Evolutionary conservation across 1,284 basidiomycete genomes (phyloP).

Genomic region (Microbotryum saponariae): DNA sequence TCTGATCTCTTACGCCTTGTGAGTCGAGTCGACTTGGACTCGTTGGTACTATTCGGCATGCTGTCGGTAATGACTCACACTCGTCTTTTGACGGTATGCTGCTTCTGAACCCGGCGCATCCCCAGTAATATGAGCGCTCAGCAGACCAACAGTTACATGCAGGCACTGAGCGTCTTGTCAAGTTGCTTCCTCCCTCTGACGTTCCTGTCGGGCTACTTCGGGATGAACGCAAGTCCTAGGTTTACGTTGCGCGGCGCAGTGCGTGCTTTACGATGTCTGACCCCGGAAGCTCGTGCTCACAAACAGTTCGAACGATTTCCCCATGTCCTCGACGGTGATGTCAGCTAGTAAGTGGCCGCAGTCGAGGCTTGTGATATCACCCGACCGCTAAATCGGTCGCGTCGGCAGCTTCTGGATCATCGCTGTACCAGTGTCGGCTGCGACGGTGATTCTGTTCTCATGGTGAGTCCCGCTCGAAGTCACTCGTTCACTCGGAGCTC

Average conservation of each 20-base stretch:
- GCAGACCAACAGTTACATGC: conserved; percentile 59
- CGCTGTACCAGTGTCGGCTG: conserved; percentile 54
- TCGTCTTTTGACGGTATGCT: no score
- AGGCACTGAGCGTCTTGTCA: conserved; percentile 55
- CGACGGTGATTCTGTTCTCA: conserved; percentile 53
- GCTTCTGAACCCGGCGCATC: no score
- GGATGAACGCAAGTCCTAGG: conserved; percentile 60
- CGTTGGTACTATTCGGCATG: conserved; percentile 43
- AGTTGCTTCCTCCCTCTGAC: conserved; percentile 64
- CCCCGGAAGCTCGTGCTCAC: conserved; percentile 17
- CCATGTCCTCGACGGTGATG: conserved; percentile 2
- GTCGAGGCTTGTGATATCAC: neutral
- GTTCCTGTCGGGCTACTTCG: conserved; percentile 51
- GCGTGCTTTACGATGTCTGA: conserved; percentile 41
- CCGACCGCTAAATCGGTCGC: conserved; percentile 6
- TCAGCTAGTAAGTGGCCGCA: neutral
- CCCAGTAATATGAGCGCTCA: no score
- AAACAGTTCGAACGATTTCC: conserved; percentile 44
- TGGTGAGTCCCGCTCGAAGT: conserved; percentile 26
- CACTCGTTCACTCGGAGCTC: no score
- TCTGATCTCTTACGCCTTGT: conserved; percentile 58
- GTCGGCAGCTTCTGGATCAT: conserved; percentile 56
- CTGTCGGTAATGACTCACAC: no score
- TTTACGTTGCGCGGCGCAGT: conserved; percentile 35
- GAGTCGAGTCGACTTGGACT: neutral